A percentile compares a stretch with the other conserved stretches of the same genome.
Evolutionary conservation across 768 basidiomycete genomes (phyloP).

Genomic region (Ramaria sp.): DNA sequence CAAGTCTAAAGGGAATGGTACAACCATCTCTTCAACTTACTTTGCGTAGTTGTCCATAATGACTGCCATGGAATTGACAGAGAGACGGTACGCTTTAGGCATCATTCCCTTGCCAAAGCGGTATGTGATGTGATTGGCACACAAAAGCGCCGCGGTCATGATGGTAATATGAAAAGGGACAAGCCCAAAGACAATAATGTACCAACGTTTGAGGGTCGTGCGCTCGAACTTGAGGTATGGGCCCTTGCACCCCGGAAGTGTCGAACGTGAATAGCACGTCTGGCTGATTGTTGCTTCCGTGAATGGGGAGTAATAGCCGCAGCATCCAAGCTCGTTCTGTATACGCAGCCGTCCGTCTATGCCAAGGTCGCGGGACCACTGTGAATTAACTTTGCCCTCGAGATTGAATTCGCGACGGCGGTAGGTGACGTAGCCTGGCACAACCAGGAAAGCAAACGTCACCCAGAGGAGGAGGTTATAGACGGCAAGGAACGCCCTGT

Average conservation of each 20-base stretch:
- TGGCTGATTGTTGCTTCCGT: constrained; percentile 28
- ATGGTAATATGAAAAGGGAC: constrained; percentile 27
- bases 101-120: constrained; percentile 34
- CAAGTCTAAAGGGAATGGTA: constrained; percentile 10
- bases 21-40: background rate
- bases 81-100: constrained; percentile 30
- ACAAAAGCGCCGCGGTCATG: constrained; percentile 26
- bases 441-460: constrained; percentile 27
- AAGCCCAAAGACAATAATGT: constrained; percentile 24
- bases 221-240: constrained; percentile 24
- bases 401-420: constrained; percentile 29
- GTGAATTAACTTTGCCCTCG: constrained; percentile 31
- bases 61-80: constrained; percentile 26
- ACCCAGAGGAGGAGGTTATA: constrained; percentile 29
- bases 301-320: constrained; percentile 31
- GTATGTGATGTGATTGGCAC: constrained; percentile 31
- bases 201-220: constrained; percentile 25
- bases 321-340: constrained; percentile 30
- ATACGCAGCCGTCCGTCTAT: constrained; percentile 23
- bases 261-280: constrained; percentile 29
- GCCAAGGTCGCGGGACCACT: constrained; percentile 27
- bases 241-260: constrained; percentile 28
- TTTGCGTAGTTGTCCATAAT: constrained; percentile 26
- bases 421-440: constrained; percentile 31
- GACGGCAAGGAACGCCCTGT: constrained; percentile 29